Evolutionary conservation across 208 protist species (phyloP), one percentile per base, ranked within the genome.

Genomic region (Willaertia magna): DNA sequence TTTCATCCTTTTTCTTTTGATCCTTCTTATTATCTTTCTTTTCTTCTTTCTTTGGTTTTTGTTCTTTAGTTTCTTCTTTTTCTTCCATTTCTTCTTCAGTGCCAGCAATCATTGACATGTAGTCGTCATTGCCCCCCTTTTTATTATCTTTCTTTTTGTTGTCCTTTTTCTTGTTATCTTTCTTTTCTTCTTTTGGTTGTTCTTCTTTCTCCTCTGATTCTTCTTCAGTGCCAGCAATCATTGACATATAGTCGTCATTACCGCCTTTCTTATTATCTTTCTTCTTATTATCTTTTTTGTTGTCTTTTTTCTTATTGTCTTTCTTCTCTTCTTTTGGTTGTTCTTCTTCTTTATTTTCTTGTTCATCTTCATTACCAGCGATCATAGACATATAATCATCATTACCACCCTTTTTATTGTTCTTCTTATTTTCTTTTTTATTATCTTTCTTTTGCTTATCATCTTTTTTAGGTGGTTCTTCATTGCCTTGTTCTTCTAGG

Each of bases 11-110:
- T 48, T 93, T 82, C 52, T 49, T 76, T 20, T 74, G 22, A 0
- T 59, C 42, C 91, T 95, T 93, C 89, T 92, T 90, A 88, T 96
- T 96, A 34, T 96, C 88, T 89, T 95, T 94, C 42, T 47, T 49
- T 51, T 78, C 4, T 59, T 46, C 34, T 20, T 2, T 30, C 3
- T 87, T 78, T 43, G 44, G 49, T 43, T 75, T 47, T 34, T 81
- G 84, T 67, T 9, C 4, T 43, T 7, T 20, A 30, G 11, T 18
- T 12, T 48, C 34, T 51, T 49, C 78, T 74, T 85, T 74, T 85
- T 43, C 46, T 55, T 74, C 44, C 59, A 55, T 43, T 39, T 88
- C 55, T 34, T 85, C n/a, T 18, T 9, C 49, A n/a, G 59, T 40
- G 2, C 44, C 59, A 20, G 22, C 43, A 39, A 84, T 86, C 26